Evolutionary conservation across 225 moss, liverwort and hornwort genomes (phyloP).

Genomic region (Neckera pumila): DNA sequence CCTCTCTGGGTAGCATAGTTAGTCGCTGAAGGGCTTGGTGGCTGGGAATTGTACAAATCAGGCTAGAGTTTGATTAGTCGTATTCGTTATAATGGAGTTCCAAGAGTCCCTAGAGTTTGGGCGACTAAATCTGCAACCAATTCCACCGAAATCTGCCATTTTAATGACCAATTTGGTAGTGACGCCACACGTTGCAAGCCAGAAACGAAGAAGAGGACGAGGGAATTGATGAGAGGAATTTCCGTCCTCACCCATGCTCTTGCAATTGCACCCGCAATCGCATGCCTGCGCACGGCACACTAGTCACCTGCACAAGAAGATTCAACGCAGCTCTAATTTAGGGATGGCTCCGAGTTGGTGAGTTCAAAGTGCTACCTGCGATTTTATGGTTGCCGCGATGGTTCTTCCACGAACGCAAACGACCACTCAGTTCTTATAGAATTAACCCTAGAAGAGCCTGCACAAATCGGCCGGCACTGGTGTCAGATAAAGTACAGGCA

Average conservation of each 20-base stretch:
- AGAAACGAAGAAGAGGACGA: neutral
- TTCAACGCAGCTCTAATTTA: slow-evolving; percentile 18
- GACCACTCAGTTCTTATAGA: neutral
- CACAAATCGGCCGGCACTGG: neutral
- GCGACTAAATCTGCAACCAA: neutral
- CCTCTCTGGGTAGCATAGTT: neutral
- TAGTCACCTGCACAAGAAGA: slow-evolving; percentile 13
- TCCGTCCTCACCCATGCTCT: slow-evolving; percentile 28
- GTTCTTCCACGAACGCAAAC: neutral
- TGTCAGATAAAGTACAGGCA: neutral
- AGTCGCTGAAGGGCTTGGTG: neutral
- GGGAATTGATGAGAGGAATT: neutral
- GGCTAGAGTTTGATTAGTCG: neutral
- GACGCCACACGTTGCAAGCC: neutral
- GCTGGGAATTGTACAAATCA: neutral
- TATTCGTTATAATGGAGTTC: too few species aligned
- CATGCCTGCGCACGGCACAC: slow-evolving; percentile 14
- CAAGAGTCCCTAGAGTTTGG: neutral
- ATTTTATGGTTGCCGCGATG: neutral
- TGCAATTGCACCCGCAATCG: slow-evolving; percentile 27
- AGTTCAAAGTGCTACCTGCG: slow-evolving; percentile 23
- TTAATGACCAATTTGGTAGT: neutral
- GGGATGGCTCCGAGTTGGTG: slow-evolving; percentile 1
- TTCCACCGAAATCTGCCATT: neutral
- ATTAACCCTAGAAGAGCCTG: neutral